These are phyloP conservation scores for Fomitopsis palustris DNA, from an alignment of 1,284 basidiomycete species.

Conservation along the genomic window DNA sequence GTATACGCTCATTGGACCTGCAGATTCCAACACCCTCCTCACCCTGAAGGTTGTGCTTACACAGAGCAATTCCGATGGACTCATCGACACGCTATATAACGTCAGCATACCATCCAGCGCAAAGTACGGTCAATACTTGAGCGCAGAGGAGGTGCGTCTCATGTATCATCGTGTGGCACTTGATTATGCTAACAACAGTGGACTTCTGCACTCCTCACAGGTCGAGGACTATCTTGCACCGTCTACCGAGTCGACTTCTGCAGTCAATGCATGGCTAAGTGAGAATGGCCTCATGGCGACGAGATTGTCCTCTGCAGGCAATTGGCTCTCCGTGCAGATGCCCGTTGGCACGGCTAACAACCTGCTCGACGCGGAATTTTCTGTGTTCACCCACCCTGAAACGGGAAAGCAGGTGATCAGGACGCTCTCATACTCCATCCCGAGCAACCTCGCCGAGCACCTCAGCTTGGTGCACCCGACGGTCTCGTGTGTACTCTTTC, in stretches of 20 bases:
- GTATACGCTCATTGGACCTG: conserved; percentile 18
- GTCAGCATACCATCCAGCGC: conserved; percentile 23
- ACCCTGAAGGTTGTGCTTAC: conserved; percentile 21
- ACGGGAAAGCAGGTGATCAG: conserved; percentile 28
- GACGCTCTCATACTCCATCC: conserved; percentile 36
- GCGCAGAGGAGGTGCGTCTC: conserved; percentile 24
- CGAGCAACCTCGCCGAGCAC: conserved; percentile 28
- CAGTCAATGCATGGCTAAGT: conserved; percentile 36
- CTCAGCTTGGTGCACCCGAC: conserved; percentile 24
- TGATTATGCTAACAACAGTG: conserved; percentile 4
- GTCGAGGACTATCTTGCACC: conserved; percentile 34
- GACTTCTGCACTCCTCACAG: neutral
- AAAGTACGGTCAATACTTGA: conserved; percentile 24
- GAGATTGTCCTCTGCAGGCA: conserved; percentile 32
- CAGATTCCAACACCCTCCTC: conserved; percentile 16
- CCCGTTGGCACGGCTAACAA: conserved; percentile 20
- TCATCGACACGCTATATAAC: conserved; percentile 20
- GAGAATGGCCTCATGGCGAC: conserved; percentile 32
- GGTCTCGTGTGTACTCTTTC: neutral
- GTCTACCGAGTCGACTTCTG: conserved; percentile 27
- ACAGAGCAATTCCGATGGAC: conserved; percentile 20
- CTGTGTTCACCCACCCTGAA: conserved; percentile 30
- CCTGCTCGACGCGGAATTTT: conserved; percentile 32
- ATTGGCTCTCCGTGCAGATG: conserved; percentile 37
- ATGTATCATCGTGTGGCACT: no score